Percentiles rank a stretch among this genome's conserved stretches.
phyloP scores from a whole-genome alignment of 805 yeast genomes.

The Limtongozyma cylindracea region DNA sequence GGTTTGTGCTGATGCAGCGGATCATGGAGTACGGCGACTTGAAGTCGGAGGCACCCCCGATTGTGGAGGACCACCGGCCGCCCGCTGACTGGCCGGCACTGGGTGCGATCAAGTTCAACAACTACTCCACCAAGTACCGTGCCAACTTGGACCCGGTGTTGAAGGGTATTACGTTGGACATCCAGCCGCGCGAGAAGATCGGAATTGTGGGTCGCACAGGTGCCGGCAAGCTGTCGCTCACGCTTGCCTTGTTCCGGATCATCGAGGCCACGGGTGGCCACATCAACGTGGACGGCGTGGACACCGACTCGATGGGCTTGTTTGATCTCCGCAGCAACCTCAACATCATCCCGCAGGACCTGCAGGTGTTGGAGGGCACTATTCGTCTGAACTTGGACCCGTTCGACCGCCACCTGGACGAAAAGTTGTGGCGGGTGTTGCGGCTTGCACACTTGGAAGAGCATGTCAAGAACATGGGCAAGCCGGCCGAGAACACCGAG shows the following conservation, averaged over 20 bases:
- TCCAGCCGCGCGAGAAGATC: conserved; percentile 6
- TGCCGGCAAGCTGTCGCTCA: conserved; percentile 8
- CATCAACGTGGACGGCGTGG: conserved; percentile 5
- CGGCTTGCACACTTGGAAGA: conserved; percentile 7
- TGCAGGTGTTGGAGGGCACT: conserved; percentile 6
- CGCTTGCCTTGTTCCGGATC: conserved; percentile 7
- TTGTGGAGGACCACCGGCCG: conserved; percentile 9
- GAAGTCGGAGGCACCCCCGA: conserved; percentile 3
- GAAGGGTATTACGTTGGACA: conserved; percentile 5
- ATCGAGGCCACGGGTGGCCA: conserved; percentile 6
- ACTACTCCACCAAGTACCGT: conserved; percentile 6
- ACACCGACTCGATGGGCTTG: conserved; percentile 6
- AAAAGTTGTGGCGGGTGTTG: conserved; percentile 6
- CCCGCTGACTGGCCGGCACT: conserved; percentile 4
- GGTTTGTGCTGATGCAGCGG: conserved; percentile 11
- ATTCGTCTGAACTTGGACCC: conserved; percentile 8
- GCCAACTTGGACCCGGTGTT: conserved; percentile 6
- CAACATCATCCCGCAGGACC: conserved; percentile 8
- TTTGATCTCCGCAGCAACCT: conserved; percentile 7
- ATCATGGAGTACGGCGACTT: conserved; percentile 11
- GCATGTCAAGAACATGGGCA: conserved; percentile 6
- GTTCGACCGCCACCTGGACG: conserved; percentile 5
- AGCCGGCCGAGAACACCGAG: conserved; percentile 2
- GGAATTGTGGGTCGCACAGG: conserved; percentile 10
- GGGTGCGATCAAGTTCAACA: conserved; percentile 5